Base-by-base conservation (phyloP, 495 filamentous ascomycete genomes). In the Hyaloscypha finlandica region DNA sequence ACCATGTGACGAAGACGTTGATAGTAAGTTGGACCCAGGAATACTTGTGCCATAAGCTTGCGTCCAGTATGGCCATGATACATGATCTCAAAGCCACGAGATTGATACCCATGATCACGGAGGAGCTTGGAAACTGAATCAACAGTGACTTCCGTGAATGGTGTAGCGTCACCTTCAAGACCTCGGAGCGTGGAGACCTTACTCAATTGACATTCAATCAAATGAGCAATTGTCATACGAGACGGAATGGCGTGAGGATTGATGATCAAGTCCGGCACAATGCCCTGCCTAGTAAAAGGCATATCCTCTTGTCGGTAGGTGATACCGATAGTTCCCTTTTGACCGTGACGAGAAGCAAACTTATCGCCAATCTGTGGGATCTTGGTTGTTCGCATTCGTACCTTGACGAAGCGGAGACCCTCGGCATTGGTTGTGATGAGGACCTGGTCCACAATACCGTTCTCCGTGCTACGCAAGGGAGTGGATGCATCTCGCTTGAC, bases 221-320 rank as follows among this genome's bases (percentile, higher is more conserved):
- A 92, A 84, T 99, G 96, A 66, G 96, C 95, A 84, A 98, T 98
- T 0, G 95, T 99, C 95, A 99, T 99, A 84, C 95, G 95, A 16
- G 95, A 99, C 1, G 95, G 95, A 85, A 99, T 98, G 77, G 96
- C 95, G 85, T 99, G 95, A 0, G 95, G 95, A 75, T 99, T 99
- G 85, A 99, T 98, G 77, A 99, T 97, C 62, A 99, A 81, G 77
- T 99, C 95, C 2, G 95, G 95, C 1, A 89, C 89, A 59, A 98
- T 86, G 69, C 95, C 95, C 77, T 97, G 92, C 52, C 87, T 81
- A 6, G 93, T 96, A 78, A 98, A 99, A 0, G 96, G 96, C 95
- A 99, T 99, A 74, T 99, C 96, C 78, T 98, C 95, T 70, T 96
- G 92, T 14, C 94, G 86, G 78, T 92, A 98, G 1, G 95, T 98